These are phyloP conservation scores for Saprolegnia parasitica DNA, from an alignment of 352 stramenopile genomes.

Conservation along the genomic window DNA sequence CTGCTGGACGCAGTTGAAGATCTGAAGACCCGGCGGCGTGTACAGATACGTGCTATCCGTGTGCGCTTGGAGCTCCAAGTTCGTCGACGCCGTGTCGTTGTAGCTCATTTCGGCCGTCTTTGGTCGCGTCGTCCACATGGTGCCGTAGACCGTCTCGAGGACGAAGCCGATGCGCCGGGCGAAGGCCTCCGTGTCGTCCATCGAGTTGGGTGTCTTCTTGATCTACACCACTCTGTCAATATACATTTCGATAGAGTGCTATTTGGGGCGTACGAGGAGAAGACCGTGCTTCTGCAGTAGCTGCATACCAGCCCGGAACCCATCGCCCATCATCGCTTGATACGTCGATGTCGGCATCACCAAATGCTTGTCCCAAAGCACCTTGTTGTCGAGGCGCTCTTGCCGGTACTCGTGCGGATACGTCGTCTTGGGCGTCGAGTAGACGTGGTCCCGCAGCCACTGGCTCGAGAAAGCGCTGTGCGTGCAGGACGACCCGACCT, in stretches of 20 bases:
- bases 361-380: constrained; percentile 51
- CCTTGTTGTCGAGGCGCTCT: constrained; percentile 43
- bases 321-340: constrained; percentile 39
- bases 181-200: constrained; percentile 79
- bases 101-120: constrained; percentile 60
- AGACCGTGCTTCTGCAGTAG: constrained; percentile 70
- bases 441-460: constrained; percentile 74
- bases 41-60: constrained; percentile 86
- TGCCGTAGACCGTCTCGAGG: constrained; percentile 82
- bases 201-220: constrained; percentile 53
- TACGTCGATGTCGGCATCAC: constrained; percentile 47
- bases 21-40: constrained; percentile 80
- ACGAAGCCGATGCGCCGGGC: constrained; percentile 79
- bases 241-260: too few relatives aligned
- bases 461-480: constrained; percentile 60
- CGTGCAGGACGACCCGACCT: constrained; percentile 51
- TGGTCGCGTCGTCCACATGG: constrained; percentile 86
- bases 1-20: constrained; percentile 86
- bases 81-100: constrained; percentile 86
- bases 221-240: constrained; percentile 31
- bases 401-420: constrained; percentile 61
- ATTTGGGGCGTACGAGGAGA: constrained; percentile 41
- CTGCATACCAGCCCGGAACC: constrained; percentile 38
- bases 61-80: constrained; percentile 78
- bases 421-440: constrained; percentile 36